Evolutionary conservation across 192 early-diverging fungal genomes (phyloP).

Genomic region (Backusella liffmaniae): DNA sequence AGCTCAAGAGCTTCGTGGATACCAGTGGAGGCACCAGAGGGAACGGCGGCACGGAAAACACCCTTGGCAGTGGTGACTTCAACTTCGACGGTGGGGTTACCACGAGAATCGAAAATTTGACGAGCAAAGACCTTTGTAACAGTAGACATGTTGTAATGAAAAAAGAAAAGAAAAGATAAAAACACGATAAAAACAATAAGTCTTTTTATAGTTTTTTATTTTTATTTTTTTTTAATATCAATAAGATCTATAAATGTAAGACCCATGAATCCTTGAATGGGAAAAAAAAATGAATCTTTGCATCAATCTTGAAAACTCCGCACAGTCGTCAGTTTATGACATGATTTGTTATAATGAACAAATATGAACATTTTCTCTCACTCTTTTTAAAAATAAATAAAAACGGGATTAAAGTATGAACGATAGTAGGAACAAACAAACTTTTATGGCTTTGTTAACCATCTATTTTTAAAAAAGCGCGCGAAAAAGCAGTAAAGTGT

Average conservation of each 20-base stretch:
- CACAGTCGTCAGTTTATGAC: neutral
- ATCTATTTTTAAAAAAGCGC: neutral
- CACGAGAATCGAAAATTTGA: conserved; percentile 99
- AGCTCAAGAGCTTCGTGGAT: conserved; percentile 99
- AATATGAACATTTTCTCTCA: neutral
- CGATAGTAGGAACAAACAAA: neutral
- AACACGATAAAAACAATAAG: neutral
- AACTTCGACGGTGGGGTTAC: conserved; percentile 98
- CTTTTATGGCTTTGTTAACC: no score
- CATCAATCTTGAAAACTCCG: conserved; percentile 1
- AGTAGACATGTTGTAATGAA: neutral
- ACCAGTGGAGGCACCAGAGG: conserved; percentile 98
- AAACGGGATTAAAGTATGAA: neutral
- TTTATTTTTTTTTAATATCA: neutral
- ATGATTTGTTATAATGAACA: neutral
- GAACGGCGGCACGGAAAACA: conserved; percentile 95
- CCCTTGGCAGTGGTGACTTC: conserved; percentile 94
- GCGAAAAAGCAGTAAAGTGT: neutral
- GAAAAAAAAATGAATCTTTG: neutral
- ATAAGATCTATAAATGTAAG: neutral
- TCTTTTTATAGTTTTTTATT: neutral
- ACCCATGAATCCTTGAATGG: conserved; percentile 4
- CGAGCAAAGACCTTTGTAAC: conserved; percentile 38
- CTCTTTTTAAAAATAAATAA: neutral
- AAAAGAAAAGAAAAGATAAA: neutral